Conservation (phyloP, 805 yeast genomes). For the Clavispora phyllophila region DNA sequence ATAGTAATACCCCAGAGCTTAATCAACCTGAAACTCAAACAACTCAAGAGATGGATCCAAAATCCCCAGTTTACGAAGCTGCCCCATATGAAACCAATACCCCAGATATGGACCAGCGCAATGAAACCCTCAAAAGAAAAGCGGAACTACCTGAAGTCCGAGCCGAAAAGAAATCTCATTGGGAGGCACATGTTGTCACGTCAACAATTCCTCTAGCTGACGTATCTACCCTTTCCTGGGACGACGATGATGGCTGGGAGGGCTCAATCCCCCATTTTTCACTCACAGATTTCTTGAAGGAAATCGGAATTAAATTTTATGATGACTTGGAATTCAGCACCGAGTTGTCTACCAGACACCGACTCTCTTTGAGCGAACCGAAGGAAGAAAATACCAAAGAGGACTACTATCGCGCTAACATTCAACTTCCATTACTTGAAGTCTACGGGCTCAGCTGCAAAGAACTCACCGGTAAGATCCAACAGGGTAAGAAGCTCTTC, state of each 20-base stretch:
- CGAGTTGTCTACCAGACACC: slow-evolving; percentile 19
- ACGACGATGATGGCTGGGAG: slow-evolving; percentile 13
- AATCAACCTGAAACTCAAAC: not conserved
- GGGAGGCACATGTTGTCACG: slow-evolving; percentile 1
- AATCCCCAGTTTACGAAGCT: too few species aligned
- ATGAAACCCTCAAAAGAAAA: not conserved
- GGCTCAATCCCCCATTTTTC: slow-evolving; percentile 22
- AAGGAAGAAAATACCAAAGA: slow-evolving; percentile 10
- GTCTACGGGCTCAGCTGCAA: slow-evolving; percentile 50
- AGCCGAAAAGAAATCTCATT: not conserved
- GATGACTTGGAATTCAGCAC: slow-evolving; percentile 40
- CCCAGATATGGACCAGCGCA: not conserved
- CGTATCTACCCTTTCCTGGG: slow-evolving; percentile 1
- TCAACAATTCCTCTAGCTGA: slow-evolving; percentile 8
- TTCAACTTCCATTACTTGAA: slow-evolving; percentile 40
- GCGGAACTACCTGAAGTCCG: not conserved
- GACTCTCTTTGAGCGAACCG: slow-evolving; percentile 13
- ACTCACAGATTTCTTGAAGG: slow-evolving; percentile 33
- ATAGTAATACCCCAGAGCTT: not conserved
- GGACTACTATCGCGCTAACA: slow-evolving; percentile 37
- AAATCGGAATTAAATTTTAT: slow-evolving; percentile 39
- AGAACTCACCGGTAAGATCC: slow-evolving; percentile 47
- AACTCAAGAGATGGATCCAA: not conserved
- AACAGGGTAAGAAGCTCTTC: slow-evolving; percentile 44
- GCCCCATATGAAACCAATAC: not conserved